A percentile compares a stretch with the other conserved stretches of the same genome.
phyloP scores from a whole-genome alignment of 2,329 filamentous ascomycete genomes.

The Neonectria sp. region DNA sequence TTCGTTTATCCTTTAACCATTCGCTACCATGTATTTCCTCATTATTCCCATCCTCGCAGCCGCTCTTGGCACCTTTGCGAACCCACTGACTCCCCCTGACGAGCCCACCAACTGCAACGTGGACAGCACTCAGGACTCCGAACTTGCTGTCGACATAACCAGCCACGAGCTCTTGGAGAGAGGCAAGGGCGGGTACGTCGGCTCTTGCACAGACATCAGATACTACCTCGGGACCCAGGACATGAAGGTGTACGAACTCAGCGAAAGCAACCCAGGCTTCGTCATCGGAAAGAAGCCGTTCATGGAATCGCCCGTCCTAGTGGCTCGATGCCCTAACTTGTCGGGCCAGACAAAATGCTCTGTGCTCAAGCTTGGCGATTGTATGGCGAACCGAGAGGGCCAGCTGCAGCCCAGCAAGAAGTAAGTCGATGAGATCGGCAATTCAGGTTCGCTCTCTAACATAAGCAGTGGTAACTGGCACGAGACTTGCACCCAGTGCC shows the following conservation, averaged over 20 bases:
- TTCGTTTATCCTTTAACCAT: neutral
- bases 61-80: neutral
- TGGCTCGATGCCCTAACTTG: slow-evolving; percentile 30
- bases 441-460: slow-evolving; percentile 3
- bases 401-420: slow-evolving; percentile 22
- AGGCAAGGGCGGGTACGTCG: slow-evolving; percentile 24
- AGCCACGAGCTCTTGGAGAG: neutral
- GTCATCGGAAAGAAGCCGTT: slow-evolving; percentile 14
- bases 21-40: neutral
- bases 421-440: too few relatives aligned
- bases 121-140: too few relatives aligned
- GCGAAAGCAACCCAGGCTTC: neutral
- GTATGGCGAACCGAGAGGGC: slow-evolving; percentile 35
- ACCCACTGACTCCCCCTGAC: neutral
- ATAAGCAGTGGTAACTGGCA: slow-evolving; percentile 29
- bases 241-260: slow-evolving; percentile 7
- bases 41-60: neutral
- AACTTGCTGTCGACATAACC: neutral
- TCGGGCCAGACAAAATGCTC: slow-evolving; percentile 33
- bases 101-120: neutral
- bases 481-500: slow-evolving; percentile 33
- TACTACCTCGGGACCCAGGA: slow-evolving; percentile 37
- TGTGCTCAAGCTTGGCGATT: slow-evolving; percentile 35
- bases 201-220: slow-evolving; percentile 34
- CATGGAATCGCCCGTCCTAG: slow-evolving; percentile 32